Evolutionary conservation across 257 asterid genomes (phyloP), one percentile per base, ranked within the genome.

Genomic region (Ballota nigra): DNA sequence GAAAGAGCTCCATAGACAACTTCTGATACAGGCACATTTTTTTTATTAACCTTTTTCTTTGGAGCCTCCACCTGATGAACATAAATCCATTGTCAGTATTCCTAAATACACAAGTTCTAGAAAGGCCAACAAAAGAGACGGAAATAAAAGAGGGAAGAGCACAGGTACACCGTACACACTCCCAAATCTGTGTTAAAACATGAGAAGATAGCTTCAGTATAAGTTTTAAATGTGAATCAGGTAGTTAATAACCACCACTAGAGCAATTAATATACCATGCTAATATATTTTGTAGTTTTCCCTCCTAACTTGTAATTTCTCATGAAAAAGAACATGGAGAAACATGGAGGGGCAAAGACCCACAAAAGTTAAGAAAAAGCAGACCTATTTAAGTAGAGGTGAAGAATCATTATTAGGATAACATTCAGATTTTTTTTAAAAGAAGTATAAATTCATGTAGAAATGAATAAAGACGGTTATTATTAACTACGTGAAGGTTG

Each of bases 41-140:
- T 87, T 80, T 88, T 95, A 80, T 72, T 92, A 20, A 95, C 97
- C 87, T 88, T 95, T 69, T 87, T 92, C 96, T 89, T 95, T 9
- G 99, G 87, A 71, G 86, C 89, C 72, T 88, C 97, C 45, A 66
- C 82, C 90, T 85, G 78, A 71, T 34, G 62, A 63, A 16, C 64
- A 70, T 43, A 23, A 72, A 61, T 72, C 61, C 47, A 40, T 57
- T 45, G 11, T 22, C 53, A 66, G 29, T 3, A 45, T 23, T 26
- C 28, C 5, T 63, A 16, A 24, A 56, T 22, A 49, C 20, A 15
- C 5, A 68, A 36, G 19, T 20, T 20, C 13, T 6, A 56, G 38
- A 16, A 9, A 31, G 47, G 64, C 22, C 66, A 29, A n/a, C 43
- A n/a, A 36, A 24, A 68, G 10, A 3, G 49, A 24, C 45, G 5